Base-by-base conservation (phyloP, 257 asterid species). In the Avicennia marina region DNA sequence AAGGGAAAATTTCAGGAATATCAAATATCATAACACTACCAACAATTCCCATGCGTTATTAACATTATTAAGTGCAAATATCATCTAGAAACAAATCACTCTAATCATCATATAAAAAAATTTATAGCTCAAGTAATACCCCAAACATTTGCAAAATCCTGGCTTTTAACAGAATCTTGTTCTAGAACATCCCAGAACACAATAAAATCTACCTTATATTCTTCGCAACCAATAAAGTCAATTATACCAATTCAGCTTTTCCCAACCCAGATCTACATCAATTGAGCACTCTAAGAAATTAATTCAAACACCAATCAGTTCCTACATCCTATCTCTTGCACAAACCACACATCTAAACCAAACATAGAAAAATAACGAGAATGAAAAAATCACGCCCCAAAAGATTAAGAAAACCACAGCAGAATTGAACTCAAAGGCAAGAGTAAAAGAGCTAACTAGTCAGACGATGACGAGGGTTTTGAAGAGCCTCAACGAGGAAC, bases 401-500 rank as follows among this genome's bases (percentile, higher is more conserved):
- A 17, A 21, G 48, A 26, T 34, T 3, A 27, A 15, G 41, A 65
- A 2, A 55, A n/a, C n/a, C n/a, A n/a, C n/a, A n/a, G n/a, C 42
- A 19, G 1, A 55, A 72, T 41, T 20, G 29, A 60, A 55, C 32
- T 20, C 33, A 24, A 32, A 13, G 2, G 18, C 47, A 41, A 42
- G 17, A 2, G 3, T 29, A 44, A 24, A 33, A 13, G 24, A 36
- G 60, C 94, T 70, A 47, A 91, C 98, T 83, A 18, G 97, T 88
- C 38, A 91, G 60, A 50, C 98, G 97, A 75, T 91, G 98, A 58
- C 98, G 96, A 67, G 97, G 95, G 81, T 84, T 88, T 60, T 93
- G 98, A 61, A 93, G 98, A 16, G 98, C 98, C 81, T 93, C 98
- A 45, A 89, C 87, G 66, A 93, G 80, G 56, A 93, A 88, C 15